Evolutionary conservation across 1,284 basidiomycete genomes (phyloP).

Genomic region (Apiotrichum veenhuisii): DNA sequence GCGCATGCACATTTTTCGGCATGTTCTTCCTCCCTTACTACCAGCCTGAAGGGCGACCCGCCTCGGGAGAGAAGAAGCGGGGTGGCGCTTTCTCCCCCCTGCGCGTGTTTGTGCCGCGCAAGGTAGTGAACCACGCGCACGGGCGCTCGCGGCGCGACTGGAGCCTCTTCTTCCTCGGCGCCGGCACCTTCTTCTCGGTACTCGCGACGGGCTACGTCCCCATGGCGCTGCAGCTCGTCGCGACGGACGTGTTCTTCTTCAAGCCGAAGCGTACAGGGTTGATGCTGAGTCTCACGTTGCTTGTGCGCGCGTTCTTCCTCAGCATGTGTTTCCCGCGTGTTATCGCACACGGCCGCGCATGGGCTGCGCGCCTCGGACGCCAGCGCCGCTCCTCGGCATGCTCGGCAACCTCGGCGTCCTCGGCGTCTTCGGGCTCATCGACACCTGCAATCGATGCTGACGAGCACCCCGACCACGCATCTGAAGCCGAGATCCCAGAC

Average conservation of each 20-base stretch:
- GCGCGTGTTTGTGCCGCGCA: slow-evolving; percentile 38
- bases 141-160: no score
- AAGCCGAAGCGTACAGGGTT: slow-evolving; percentile 32
- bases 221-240: slow-evolving; percentile 43
- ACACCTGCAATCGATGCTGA: not conserved
- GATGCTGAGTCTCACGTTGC: slow-evolving; percentile 35
- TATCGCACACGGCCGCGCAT: slow-evolving; percentile 34
- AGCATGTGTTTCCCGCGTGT: slow-evolving; percentile 41
- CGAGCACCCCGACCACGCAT: slow-evolving; percentile 22
- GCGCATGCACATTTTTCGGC: slow-evolving; percentile 42
- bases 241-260: slow-evolving; percentile 41
- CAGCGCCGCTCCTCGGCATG: no score
- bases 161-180: slow-evolving; percentile 38
- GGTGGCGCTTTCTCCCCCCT: slow-evolving; percentile 40
- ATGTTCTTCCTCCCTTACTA: slow-evolving; percentile 45
- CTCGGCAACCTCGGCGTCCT: no score
- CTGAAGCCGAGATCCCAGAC: slow-evolving; percentile 24
- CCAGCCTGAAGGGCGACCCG: slow-evolving; percentile 25
- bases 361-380: no score
- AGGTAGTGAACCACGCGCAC: slow-evolving; percentile 1
- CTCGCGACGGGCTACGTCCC: slow-evolving; percentile 45
- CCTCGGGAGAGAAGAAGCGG: not conserved
- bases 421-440: no score
- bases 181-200: slow-evolving; percentile 42
- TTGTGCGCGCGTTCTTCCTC: slow-evolving; percentile 44